phyloP scores from a whole-genome alignment of 2,329 filamentous ascomycete species.

The Xylariaceae sp. region DNA sequence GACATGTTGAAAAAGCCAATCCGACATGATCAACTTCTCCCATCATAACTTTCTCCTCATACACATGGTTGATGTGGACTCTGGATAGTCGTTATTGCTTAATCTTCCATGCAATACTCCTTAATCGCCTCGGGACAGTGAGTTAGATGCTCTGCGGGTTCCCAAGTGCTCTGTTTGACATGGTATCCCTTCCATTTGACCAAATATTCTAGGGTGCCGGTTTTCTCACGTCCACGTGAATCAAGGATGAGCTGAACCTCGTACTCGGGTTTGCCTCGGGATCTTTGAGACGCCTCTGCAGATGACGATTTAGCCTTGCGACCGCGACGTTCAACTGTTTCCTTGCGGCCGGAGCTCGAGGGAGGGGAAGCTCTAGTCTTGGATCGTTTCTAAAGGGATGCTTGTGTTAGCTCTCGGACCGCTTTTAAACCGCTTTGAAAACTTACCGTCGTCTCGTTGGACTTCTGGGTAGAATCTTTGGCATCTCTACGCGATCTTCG shows the following conservation, averaged over 20 bases:
- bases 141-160: constrained; percentile 41
- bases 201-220: constrained; percentile 33
- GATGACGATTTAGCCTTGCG: constrained; percentile 3
- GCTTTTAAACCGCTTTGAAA: background rate
- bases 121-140: constrained; percentile 31
- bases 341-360: constrained; percentile 5
- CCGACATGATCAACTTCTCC: background rate
- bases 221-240: constrained; percentile 36
- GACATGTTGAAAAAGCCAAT: too few species aligned
- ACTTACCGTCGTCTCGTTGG: constrained; percentile 17
- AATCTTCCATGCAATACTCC: constrained; percentile 12
- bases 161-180: constrained; percentile 46
- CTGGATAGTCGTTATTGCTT: background rate
- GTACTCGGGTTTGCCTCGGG: constrained; percentile 29
- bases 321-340: background rate
- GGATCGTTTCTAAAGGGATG: constrained; percentile 5
- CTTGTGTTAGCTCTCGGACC: constrained; percentile 7
- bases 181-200: constrained; percentile 51
- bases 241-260: constrained; percentile 45
- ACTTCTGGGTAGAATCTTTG: constrained; percentile 16
- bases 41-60: background rate
- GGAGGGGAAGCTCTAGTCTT: constrained; percentile 1
- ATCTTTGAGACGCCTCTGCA: background rate
- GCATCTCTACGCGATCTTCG: constrained; percentile 17
- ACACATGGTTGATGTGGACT: background rate